These are phyloP conservation scores for Leccinum disarticulatum DNA, from an alignment of 768 basidiomycete species.

Conservation along the genomic window DNA sequence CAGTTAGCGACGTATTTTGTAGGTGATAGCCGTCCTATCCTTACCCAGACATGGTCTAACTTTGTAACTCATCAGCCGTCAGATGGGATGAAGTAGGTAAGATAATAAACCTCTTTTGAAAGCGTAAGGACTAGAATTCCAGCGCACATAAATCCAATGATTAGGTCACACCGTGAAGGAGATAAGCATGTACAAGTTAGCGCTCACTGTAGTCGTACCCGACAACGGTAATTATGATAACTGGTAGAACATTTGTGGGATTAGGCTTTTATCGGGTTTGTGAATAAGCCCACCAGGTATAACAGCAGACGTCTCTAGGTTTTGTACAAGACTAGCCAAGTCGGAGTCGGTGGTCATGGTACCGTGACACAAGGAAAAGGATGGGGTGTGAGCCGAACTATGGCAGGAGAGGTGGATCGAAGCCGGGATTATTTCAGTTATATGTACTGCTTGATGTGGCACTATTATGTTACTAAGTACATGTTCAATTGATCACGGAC, in stretches of 20 bases:
- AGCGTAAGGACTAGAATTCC: constrained; percentile 12
- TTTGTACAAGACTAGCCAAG: not conserved
- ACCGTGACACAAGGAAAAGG: not conserved
- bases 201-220: constrained; percentile 19
- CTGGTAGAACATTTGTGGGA: not conserved
- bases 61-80: not conserved
- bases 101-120: constrained; percentile 10
- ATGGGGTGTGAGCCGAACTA: not conserved
- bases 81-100: not conserved
- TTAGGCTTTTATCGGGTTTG: not conserved
- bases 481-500: not conserved
- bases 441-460: not conserved
- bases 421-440: not conserved
- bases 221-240: constrained; percentile 3
- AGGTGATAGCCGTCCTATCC: not conserved
- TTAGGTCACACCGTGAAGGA: not conserved
- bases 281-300: not conserved
- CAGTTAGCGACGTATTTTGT: not conserved
- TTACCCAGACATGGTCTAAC: constrained; percentile 7
- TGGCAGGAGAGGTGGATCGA: not conserved
- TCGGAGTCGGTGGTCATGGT: constrained; percentile 1
- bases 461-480: not conserved
- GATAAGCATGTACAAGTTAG: not conserved
- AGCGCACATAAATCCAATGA: not conserved
- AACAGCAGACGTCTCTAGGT: not conserved